A percentile compares a stretch with the other conserved stretches of the same genome.
Evolutionary conservation across 306 rosid genomes (phyloP).

Genomic region (Fragaria nilgerrensis): DNA sequence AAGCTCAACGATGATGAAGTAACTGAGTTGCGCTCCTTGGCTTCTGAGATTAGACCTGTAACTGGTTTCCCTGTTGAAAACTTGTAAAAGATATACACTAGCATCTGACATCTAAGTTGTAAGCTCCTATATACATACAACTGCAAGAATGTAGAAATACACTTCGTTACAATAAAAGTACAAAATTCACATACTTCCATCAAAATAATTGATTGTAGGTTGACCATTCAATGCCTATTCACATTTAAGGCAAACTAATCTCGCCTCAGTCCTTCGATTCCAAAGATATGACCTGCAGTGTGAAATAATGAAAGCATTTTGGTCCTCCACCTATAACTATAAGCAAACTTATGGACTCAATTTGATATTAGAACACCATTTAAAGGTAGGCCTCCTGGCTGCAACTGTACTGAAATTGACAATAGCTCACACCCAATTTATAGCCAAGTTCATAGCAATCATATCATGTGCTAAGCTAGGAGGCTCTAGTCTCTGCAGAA

Average conservation of each 20-base stretch:
- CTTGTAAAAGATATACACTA: constrained; percentile 26
- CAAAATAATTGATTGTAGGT: not conserved
- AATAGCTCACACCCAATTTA: not conserved
- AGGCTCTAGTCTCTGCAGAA: not conserved
- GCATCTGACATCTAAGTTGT: not conserved
- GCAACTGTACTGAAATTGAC: not conserved
- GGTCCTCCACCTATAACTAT: constrained; percentile 4
- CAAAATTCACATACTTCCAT: not conserved
- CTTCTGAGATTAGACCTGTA: constrained; percentile 57
- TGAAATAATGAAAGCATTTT: not conserved
- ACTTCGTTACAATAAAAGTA: not conserved
- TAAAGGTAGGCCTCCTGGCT: not conserved
- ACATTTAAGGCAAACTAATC: not conserved
- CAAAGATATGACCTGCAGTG: not conserved
- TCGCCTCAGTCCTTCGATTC: not conserved
- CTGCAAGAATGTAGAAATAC: not conserved
- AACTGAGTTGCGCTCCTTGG: constrained; percentile 66
- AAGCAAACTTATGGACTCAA: constrained; percentile 2
- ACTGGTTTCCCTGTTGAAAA: constrained; percentile 86
- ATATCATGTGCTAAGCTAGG: not conserved
- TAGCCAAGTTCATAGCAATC: not conserved
- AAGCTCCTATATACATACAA: not conserved
- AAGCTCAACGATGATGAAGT: constrained; percentile 60
- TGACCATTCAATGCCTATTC: not conserved
- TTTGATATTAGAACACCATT: not conserved